Conservation (phyloP, 495 filamentous ascomycete species). For the Penicillium dipodomyicola region DNA sequence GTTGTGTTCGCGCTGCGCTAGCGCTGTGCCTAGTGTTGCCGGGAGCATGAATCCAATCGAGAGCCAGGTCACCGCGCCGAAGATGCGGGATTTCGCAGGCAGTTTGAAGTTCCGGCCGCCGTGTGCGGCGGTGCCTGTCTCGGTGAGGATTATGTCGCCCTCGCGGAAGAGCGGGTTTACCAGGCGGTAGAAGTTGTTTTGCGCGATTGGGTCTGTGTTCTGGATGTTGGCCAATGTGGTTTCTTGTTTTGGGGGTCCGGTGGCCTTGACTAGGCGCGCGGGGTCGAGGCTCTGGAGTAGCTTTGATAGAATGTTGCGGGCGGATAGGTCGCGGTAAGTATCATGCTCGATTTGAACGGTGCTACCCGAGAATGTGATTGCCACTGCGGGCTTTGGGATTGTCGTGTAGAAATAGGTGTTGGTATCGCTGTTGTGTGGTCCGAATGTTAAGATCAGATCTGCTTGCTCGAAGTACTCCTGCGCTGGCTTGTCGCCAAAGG, state of each 20-base stretch:
- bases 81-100: slow-evolving; percentile 28
- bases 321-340: slow-evolving; percentile 26
- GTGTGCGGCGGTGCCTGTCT: slow-evolving; percentile 41
- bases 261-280: slow-evolving; percentile 16
- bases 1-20: slow-evolving; percentile 42
- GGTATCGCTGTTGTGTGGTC: slow-evolving; percentile 36
- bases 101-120: slow-evolving; percentile 34
- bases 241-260: slow-evolving; percentile 16
- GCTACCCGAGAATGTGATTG: slow-evolving; percentile 30
- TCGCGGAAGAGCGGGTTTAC: slow-evolving; percentile 31
- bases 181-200: slow-evolving; percentile 33
- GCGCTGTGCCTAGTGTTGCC: slow-evolving; percentile 46
- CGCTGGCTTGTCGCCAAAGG: slow-evolving; percentile 21
- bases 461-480: slow-evolving; percentile 31
- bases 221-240: slow-evolving; percentile 15
- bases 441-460: slow-evolving; percentile 37
- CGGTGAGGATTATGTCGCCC: slow-evolving; percentile 41
- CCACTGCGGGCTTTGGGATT: slow-evolving; percentile 25
- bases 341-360: slow-evolving; percentile 32
- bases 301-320: slow-evolving; percentile 19
- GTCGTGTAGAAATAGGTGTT: slow-evolving; percentile 37
- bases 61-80: slow-evolving; percentile 41
- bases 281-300: slow-evolving; percentile 24
- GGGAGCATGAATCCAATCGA: slow-evolving; percentile 51
- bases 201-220: slow-evolving; percentile 24